Percentiles rank a stretch among this genome's conserved stretches.
phyloP scores from a whole-genome alignment of 2,329 filamentous ascomycete species.

The Apiospora sp. region DNA sequence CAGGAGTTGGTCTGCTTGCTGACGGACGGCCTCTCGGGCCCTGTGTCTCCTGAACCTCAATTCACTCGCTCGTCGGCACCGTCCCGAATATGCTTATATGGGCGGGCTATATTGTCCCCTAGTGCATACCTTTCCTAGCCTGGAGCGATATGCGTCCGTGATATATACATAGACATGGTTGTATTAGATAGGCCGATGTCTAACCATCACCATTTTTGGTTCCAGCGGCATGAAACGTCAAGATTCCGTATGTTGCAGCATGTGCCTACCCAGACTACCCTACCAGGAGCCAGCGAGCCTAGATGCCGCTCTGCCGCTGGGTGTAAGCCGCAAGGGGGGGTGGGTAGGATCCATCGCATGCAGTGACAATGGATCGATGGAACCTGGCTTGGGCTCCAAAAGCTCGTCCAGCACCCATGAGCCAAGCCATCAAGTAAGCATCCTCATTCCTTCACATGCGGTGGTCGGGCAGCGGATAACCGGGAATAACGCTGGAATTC shows the following conservation, averaged over 20 bases:
- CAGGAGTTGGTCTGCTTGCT: neutral
- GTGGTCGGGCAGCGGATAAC: too few species aligned
- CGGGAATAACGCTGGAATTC: neutral
- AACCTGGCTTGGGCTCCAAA: neutral
- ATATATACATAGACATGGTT: slow-evolving; percentile 14
- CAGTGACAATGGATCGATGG: neutral
- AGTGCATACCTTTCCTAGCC: too few species aligned
- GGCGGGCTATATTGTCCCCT: neutral
- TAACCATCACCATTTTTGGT: neutral
- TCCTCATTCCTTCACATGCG: neutral
- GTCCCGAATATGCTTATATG: neutral
- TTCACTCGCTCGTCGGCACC: neutral
- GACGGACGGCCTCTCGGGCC: neutral
- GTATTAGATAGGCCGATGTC: neutral
- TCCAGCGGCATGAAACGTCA: slow-evolving; percentile 6
- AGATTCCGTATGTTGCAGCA: slow-evolving; percentile 5
- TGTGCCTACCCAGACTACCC: neutral
- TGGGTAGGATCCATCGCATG: slow-evolving; percentile 1
- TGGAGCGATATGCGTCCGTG: neutral
- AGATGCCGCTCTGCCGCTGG: slow-evolving; percentile 4
- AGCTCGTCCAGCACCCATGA: neutral
- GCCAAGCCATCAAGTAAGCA: neutral
- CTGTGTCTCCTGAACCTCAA: neutral
- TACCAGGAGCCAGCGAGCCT: neutral
- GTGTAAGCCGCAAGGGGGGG: neutral